Evolutionary conservation across 495 filamentous ascomycete genomes (phyloP).

Genomic region (Aspergillus diversus): DNA sequence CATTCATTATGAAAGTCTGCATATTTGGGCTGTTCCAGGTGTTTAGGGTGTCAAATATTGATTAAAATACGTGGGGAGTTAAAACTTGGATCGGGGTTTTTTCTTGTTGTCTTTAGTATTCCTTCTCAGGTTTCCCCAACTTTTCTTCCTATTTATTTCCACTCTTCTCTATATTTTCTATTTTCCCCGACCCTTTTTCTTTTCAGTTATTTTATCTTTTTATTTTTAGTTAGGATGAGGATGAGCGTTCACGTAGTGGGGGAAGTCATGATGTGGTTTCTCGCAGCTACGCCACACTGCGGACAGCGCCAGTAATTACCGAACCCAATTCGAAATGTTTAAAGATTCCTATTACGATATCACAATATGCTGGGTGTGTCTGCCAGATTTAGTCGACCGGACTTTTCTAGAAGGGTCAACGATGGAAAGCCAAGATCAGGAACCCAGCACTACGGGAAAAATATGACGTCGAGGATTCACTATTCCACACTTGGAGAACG

Average conservation of each 20-base stretch:
- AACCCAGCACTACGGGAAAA: neutral
- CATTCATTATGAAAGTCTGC: neutral
- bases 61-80: slow-evolving; percentile 2
- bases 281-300: neutral
- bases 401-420: neutral
- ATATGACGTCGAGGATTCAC: slow-evolving; percentile 2
- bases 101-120: too few species aligned
- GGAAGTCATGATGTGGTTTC: neutral
- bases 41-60: neutral
- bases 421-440: neutral
- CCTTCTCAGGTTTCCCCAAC: neutral
- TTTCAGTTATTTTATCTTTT: neutral
- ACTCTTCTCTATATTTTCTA: neutral
- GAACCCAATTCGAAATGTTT: neutral
- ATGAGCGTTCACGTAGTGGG: neutral
- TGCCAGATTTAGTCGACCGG: neutral
- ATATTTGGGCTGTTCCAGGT: neutral
- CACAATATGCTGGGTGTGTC: neutral
- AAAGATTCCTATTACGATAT: neutral
- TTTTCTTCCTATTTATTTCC: neutral
- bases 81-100: neutral
- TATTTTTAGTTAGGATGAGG: neutral
- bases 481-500: slow-evolving; percentile 4
- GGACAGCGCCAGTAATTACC: neutral
- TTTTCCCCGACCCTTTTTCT: neutral